Conservation (phyloP, 352 stramenopile species). For the Phytopythium ostracodes region DNA sequence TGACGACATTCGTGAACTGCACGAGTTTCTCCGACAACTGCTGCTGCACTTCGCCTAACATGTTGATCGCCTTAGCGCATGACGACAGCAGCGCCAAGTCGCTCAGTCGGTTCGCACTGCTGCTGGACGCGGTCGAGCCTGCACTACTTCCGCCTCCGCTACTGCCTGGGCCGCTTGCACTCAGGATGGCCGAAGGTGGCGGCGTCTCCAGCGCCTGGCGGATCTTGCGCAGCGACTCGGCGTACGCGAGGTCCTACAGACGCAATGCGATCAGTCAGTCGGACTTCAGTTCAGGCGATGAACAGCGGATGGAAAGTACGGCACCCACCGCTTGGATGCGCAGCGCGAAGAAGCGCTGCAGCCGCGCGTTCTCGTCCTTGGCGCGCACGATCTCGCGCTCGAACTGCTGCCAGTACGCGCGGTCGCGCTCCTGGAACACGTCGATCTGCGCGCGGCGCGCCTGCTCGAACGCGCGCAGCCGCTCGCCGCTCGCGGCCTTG, state of each 20-base stretch:
- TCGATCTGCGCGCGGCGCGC: conserved; percentile 69
- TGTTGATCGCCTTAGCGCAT: conserved; percentile 53
- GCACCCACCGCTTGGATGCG: conserved; percentile 47
- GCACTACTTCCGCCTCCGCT: neutral
- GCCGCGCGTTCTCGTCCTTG: conserved; percentile 54
- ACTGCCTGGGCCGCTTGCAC: neutral
- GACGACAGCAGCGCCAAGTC: conserved; percentile 44
- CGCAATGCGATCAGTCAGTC: neutral
- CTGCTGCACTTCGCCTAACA: conserved; percentile 67
- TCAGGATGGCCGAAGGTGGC: neutral
- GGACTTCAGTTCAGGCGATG: too few species aligned
- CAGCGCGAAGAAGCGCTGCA: conserved; percentile 69
- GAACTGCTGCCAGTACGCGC: conserved; percentile 76
- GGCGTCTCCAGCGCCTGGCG: conserved; percentile 49
- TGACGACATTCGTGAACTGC: conserved; percentile 68
- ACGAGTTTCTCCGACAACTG: conserved; percentile 73
- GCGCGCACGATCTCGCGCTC: conserved; percentile 65
- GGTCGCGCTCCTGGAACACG: conserved; percentile 57
- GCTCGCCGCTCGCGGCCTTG: conserved; percentile 52
- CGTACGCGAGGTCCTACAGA: conserved; percentile 60
- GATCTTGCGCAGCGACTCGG: conserved; percentile 61
- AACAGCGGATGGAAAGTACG: neutral
- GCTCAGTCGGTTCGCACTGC: conserved; percentile 12
- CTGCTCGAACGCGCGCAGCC: conserved; percentile 61
- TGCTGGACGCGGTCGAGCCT: neutral